A percentile compares a stretch with the other conserved stretches of the same genome.
These are phyloP conservation scores for Aegilops longissima DNA, from an alignment of 176 grass and related monocot genomes.

Conservation along the genomic window DNA sequence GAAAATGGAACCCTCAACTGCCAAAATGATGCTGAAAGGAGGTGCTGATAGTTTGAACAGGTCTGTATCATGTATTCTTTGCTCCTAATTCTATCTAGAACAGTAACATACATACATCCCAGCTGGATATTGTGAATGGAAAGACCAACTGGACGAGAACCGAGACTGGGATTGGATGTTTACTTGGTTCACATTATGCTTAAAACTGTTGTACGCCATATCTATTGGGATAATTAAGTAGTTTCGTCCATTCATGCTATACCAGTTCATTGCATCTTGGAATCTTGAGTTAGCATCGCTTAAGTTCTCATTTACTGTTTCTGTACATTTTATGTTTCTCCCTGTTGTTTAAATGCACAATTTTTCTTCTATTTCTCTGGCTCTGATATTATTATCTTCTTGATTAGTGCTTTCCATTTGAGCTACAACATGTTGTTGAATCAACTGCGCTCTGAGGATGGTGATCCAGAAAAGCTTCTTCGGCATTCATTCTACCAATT, in stretches of 20 bases:
- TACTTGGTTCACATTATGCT: neutral
- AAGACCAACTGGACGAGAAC: neutral
- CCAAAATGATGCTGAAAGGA: conserved; percentile 95
- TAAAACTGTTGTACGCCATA: neutral
- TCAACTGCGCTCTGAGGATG: conserved; percentile 93
- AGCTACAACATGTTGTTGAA: conserved; percentile 99
- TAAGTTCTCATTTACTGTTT: neutral
- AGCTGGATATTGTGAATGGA: neutral
- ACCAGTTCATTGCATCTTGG: conserved; percentile 1
- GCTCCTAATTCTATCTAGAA: neutral
- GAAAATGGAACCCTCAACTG: conserved; percentile 94
- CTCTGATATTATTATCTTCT: conserved; percentile 17
- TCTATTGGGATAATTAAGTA: neutral
- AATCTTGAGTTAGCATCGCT: conserved; percentile 6
- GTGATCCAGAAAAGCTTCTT: conserved; percentile 95
- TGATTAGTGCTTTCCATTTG: conserved; percentile 85
- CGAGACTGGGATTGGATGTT: neutral
- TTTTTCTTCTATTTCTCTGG: neutral
- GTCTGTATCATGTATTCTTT: conserved; percentile 27
- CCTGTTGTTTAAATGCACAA: neutral
- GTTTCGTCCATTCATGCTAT: neutral
- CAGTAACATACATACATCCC: neutral
- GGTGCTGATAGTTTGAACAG: conserved; percentile 98
- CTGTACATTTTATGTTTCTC: neutral
- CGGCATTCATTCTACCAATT: conserved; percentile 95